Base-by-base conservation (phyloP, 1,284 basidiomycete genomes). In the Flammula alnicola region DNA sequence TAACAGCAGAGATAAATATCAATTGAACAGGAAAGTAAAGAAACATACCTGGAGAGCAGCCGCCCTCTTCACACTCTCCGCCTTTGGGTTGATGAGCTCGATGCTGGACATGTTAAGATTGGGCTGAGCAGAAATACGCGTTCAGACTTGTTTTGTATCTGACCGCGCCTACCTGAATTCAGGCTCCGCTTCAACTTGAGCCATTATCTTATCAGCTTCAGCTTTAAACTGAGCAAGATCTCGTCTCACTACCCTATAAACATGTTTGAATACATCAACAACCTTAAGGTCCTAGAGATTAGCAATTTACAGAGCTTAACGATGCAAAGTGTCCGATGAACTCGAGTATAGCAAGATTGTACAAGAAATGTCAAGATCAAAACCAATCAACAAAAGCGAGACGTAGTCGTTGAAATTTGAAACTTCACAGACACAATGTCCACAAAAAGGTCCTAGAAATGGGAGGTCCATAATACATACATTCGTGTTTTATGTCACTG, bases 1-100 rank as follows among this genome's bases (percentile, higher is more conserved):
- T 91, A 60, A 42, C 57, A 49, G 51, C 36, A 12, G 37, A 42
- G 27, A 44, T 57, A 10, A 57, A 37, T 37, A 40, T 43, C 10
- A 35, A 22, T 11, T 19, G 30, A 49, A 50, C 51, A 51, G 51
- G 63, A 39, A 41, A 20, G 27, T 49, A 51, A 56, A 49, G 54
- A 44, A 32, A 43, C 53, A 49, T 72, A 95, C 95, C 86, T 96
- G 94, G 43, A 98, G 80, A 36, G 95, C 95, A 59, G 95, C 93
- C 32, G 92, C 86, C 60, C 96, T 80, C 60, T 94, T 80, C 41
- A 99, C 88, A 66, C 91, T 95, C 81, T 99, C 96, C 35, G 95
- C 95, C 70, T 94, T 92, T 33, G 93, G 93, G 68, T 96, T 96
- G 69, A 96, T 92, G 62, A 94, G 88, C 75, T 95, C 92, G 68